Evolutionary conservation across 164 flowering plant species (phyloP).

Genomic region (Paratinospora sagittata): DNA sequence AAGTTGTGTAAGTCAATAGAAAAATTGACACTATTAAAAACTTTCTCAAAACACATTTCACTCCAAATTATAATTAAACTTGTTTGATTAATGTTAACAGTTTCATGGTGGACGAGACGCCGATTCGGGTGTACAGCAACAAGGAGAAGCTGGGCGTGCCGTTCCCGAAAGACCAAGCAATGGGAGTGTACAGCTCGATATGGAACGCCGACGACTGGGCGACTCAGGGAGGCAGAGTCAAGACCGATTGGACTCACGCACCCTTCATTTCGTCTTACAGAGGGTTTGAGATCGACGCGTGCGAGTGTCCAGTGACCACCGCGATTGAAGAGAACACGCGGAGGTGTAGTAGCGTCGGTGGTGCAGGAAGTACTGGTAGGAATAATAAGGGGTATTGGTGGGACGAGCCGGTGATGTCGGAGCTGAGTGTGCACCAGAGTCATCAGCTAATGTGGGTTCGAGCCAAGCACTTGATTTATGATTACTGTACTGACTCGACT

Average conservation of each 20-base stretch:
- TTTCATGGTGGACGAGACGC: constrained; percentile 86
- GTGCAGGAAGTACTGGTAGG: no score
- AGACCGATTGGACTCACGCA: constrained; percentile 87
- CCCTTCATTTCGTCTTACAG: constrained; percentile 76
- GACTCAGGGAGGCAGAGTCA: constrained; percentile 87
- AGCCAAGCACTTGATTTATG: constrained; percentile 78
- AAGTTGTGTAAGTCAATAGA: constrained; percentile 70
- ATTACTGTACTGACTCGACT: constrained; percentile 65
- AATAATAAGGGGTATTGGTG: constrained; percentile 60
- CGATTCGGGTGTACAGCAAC: constrained; percentile 69
- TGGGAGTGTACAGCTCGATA: constrained; percentile 97
- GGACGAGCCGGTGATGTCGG: constrained; percentile 74
- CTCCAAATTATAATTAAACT: no score
- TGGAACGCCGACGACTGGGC: constrained; percentile 99
- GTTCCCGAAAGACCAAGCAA: constrained; percentile 82
- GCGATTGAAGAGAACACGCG: constrained; percentile 34
- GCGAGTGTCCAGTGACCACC: constrained; percentile 43
- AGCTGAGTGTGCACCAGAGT: constrained; percentile 74
- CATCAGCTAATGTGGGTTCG: constrained; percentile 90
- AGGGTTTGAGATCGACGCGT: constrained; percentile 68
- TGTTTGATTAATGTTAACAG: no score
- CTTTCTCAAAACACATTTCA: no score
- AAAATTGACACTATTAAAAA: no score
- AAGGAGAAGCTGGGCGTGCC: constrained; percentile 66
- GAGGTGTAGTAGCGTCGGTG: constrained; percentile 36